Conservation (phyloP, 108 stramenopile species). For the Mediolabrus comicus region DNA sequence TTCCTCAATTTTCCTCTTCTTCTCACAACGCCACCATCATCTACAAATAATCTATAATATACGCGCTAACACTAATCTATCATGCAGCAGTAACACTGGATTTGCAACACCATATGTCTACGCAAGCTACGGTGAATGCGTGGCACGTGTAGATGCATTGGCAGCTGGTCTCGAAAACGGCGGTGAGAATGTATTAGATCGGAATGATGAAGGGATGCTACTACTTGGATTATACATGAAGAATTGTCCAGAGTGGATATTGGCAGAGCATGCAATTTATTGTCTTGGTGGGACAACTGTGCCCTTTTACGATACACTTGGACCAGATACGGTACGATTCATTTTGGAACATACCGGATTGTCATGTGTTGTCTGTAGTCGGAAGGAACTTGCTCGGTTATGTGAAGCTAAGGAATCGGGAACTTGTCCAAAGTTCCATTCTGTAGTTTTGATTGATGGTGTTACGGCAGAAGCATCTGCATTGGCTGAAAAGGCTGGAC, state of each 20-base stretch:
- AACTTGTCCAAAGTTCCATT: constrained; percentile 47
- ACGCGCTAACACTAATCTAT: not conserved
- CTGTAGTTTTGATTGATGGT: constrained; percentile 70
- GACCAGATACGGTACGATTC: constrained; percentile 85
- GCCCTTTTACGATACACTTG: constrained; percentile 95
- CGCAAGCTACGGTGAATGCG: constrained; percentile 71
- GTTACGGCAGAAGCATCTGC: constrained; percentile 57
- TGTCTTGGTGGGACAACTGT: constrained; percentile 80
- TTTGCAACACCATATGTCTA: constrained; percentile 87
- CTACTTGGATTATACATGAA: constrained; percentile 89
- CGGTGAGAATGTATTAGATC: constrained; percentile 49
- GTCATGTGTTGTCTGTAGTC: constrained; percentile 77
- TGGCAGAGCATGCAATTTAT: constrained; percentile 90
- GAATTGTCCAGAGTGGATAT: constrained; percentile 94
- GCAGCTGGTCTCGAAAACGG: constrained; percentile 72
- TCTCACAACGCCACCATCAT: too few species aligned
- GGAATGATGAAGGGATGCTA: constrained; percentile 68
- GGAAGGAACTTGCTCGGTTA: constrained; percentile 65
- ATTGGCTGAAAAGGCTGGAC: constrained; percentile 55
- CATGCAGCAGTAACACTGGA: constrained; percentile 47
- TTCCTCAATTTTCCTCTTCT: too few species aligned
- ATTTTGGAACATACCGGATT: constrained; percentile 86
- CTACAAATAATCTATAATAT: too few species aligned
- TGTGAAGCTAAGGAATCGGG: constrained; percentile 70
- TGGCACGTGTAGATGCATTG: constrained; percentile 75